Conservation (phyloP, 176 grass and related monocot genomes). For the Poa pratensis region DNA sequence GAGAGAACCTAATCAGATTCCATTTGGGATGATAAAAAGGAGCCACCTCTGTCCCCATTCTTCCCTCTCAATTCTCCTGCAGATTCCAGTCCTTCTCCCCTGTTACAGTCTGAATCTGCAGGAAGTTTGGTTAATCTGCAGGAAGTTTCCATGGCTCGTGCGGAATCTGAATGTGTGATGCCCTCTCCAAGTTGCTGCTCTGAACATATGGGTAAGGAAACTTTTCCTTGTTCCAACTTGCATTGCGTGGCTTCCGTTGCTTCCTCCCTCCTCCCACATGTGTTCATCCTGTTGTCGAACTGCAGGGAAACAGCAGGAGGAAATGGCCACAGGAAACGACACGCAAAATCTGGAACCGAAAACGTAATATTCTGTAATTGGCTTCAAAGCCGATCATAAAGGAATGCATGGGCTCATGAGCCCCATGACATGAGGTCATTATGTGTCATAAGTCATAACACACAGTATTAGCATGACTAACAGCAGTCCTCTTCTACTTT, state of each 20-base stretch:
- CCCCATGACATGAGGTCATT: no score
- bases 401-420: no score
- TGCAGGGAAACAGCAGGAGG: slow-evolving; percentile 52
- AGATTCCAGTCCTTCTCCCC: slow-evolving; percentile 36
- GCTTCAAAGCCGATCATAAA: no score
- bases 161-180: slow-evolving; percentile 8
- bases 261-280: slow-evolving; percentile 8
- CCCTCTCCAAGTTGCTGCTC: slow-evolving; percentile 36
- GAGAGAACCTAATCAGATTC: slow-evolving; percentile 31
- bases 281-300: slow-evolving; percentile 16
- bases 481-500: neutral
- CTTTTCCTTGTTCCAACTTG: slow-evolving; percentile 18
- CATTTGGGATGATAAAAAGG: slow-evolving; percentile 29
- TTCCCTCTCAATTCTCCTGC: slow-evolving; percentile 34
- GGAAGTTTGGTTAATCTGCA: neutral
- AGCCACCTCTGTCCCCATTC: slow-evolving; percentile 27
- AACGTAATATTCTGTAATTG: no score
- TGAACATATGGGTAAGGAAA: neutral
- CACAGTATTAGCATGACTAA: no score
- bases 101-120: neutral
- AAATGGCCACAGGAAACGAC: no score
- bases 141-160: slow-evolving; percentile 31
- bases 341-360: no score
- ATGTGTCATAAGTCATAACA: no score
- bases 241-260: slow-evolving; percentile 33